phyloP scores from a whole-genome alignment of 2,329 filamentous ascomycete genomes.

The Fusarium sp. region DNA sequence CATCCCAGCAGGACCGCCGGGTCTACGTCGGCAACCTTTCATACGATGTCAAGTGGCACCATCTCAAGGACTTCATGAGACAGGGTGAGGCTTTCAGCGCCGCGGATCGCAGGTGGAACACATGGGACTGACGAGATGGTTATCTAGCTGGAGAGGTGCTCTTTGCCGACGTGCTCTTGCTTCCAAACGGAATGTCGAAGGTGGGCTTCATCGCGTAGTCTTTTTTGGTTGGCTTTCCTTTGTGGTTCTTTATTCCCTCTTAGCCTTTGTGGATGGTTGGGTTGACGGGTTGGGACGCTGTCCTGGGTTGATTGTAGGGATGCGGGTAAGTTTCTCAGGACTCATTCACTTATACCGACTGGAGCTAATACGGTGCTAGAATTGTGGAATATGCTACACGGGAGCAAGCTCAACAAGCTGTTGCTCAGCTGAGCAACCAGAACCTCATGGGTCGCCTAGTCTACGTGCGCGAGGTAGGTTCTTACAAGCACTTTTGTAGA shows the following conservation, averaged over 20 bases:
- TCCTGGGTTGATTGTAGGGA: constrained; percentile 95
- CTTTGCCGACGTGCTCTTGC: constrained; percentile 98
- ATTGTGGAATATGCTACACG: constrained; percentile 99
- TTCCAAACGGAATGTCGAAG: constrained; percentile 99
- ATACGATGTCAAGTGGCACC: constrained; percentile 99
- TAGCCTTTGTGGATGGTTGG: constrained; percentile 89
- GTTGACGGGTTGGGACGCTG: constrained; percentile 98
- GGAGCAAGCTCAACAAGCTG: constrained; percentile 98
- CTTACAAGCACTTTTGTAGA: too few relatives aligned
- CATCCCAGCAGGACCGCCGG: constrained; percentile 97
- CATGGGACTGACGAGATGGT: constrained; percentile 58
- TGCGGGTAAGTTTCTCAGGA: constrained; percentile 86
- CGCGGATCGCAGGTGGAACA: constrained; percentile 47
- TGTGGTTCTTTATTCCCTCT: constrained; percentile 77
- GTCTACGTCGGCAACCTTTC: constrained; percentile 99
- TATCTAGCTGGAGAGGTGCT: constrained; percentile 94
- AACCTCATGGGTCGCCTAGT: constrained; percentile 98
- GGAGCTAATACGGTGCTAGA: constrained; percentile 67
- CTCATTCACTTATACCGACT: not conserved
- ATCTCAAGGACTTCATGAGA: constrained; percentile 99
- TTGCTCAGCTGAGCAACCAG: constrained; percentile 98
- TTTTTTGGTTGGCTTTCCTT: constrained; percentile 84
- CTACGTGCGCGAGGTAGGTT: constrained; percentile 93
- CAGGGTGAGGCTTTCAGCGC: constrained; percentile 79
- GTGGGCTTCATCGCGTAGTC: constrained; percentile 95